Conservation (phyloP, 2,329 filamentous ascomycete species). For the Hymenoscyphus albidus region DNA sequence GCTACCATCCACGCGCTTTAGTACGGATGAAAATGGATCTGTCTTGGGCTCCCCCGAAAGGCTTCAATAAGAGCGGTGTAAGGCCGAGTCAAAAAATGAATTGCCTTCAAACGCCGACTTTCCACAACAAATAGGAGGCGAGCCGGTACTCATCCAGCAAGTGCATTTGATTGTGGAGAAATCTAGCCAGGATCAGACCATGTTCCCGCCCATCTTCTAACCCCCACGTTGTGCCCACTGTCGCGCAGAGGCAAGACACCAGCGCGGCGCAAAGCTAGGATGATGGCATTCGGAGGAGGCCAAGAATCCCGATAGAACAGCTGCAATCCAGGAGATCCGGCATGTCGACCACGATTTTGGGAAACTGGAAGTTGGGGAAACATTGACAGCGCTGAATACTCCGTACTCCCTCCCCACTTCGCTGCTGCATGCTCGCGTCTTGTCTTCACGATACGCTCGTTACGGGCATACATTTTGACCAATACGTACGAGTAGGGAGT, state of each 20-base stretch:
- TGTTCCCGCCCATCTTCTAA: not conserved
- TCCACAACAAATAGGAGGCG: not conserved
- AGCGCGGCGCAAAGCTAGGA: not conserved
- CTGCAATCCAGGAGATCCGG: constrained; percentile 1
- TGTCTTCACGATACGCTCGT: not conserved
- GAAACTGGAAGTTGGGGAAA: not conserved
- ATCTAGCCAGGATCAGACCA: not conserved
- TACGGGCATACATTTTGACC: not conserved
- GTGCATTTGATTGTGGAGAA: not conserved
- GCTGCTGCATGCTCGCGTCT: not conserved
- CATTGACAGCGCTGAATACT: not conserved
- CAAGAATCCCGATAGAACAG: not conserved
- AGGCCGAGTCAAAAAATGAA: not conserved
- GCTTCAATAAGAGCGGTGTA: not conserved
- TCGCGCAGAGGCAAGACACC: not conserved
- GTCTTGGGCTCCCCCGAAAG: not conserved
- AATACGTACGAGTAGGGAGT: no score
- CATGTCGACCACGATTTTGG: constrained; percentile 2
- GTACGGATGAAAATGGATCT: not conserved
- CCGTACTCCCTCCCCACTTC: not conserved
- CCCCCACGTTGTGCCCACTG: not conserved
- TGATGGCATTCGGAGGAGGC: not conserved
- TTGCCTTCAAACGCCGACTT: not conserved
- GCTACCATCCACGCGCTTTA: not conserved
- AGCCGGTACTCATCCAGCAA: not conserved